Conservation (phyloP, 2,329 filamentous ascomycete genomes). For the Botrytis elliptica region DNA sequence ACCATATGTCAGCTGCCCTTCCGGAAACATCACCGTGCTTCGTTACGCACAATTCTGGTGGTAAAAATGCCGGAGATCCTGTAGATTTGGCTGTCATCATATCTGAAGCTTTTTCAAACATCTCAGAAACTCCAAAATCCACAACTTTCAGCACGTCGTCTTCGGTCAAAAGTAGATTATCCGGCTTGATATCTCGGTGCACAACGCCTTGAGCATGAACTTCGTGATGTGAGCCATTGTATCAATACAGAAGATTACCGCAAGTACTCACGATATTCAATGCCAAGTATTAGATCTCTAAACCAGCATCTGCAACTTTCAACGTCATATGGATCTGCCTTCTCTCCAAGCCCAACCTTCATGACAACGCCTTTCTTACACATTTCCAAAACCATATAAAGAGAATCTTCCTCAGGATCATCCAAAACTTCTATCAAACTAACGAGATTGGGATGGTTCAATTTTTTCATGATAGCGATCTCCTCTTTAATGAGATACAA, state of each 20-base stretch:
- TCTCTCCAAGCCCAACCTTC: constrained; percentile 86
- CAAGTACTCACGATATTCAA: constrained; percentile 74
- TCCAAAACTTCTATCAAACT: constrained; percentile 91
- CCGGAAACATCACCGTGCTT: constrained; percentile 87
- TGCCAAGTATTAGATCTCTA: constrained; percentile 87
- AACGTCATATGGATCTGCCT: constrained; percentile 76
- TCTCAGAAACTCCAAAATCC: constrained; percentile 98
- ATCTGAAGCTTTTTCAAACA: constrained; percentile 84
- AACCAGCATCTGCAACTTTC: constrained; percentile 90
- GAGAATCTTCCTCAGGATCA: constrained; percentile 89
- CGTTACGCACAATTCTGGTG: constrained; percentile 85
- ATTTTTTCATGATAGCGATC: constrained; percentile 98
- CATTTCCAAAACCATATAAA: constrained; percentile 99
- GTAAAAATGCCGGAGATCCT: constrained; percentile 90
- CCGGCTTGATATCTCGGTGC: constrained; percentile 96
- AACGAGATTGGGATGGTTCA: constrained; percentile 93
- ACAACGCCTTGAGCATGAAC: constrained; percentile 93
- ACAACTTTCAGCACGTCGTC: constrained; percentile 96
- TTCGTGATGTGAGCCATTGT: constrained; percentile 40
- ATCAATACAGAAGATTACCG: not conserved
- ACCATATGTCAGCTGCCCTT: constrained; percentile 93
- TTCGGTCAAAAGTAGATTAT: constrained; percentile 86
- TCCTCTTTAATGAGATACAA: constrained; percentile 90
- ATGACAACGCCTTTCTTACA: constrained; percentile 97
- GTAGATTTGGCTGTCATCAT: constrained; percentile 94